A percentile compares a stretch with the other conserved stretches of the same genome.
phyloP scores from a whole-genome alignment of 2,329 filamentous ascomycete species.

The Pseudogymnoascus sp. region DNA sequence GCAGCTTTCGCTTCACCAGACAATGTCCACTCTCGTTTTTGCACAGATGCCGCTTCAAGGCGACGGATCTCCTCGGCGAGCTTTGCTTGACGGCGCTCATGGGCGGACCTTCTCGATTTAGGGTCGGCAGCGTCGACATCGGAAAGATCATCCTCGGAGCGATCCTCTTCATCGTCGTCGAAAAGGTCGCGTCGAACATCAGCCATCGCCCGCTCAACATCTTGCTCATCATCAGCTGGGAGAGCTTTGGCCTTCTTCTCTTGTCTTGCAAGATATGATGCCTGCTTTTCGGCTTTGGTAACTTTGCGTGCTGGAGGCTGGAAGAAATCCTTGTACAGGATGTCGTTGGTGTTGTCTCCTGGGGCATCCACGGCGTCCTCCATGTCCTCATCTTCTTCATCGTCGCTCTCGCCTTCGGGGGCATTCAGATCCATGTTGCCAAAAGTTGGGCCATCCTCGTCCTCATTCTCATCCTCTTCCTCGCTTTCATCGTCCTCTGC shows the following conservation, averaged over 20 bases:
- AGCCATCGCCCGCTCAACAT: conserved; percentile 75
- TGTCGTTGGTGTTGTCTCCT: conserved; percentile 69
- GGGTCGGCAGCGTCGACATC: conserved; percentile 62
- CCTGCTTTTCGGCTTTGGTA: conserved; percentile 43
- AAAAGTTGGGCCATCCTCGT: conserved; percentile 77
- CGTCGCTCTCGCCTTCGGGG: conserved; percentile 61
- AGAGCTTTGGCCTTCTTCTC: conserved; percentile 34
- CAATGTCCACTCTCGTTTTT: conserved; percentile 85
- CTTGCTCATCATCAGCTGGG: conserved; percentile 47
- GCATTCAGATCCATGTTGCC: conserved; percentile 69
- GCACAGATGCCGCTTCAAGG: conserved; percentile 80
- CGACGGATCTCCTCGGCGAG: conserved; percentile 84
- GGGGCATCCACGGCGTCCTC: conserved; percentile 49
- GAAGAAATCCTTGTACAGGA: conserved; percentile 92
- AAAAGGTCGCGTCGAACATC: conserved; percentile 87
- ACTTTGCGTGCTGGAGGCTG: conserved; percentile 71
- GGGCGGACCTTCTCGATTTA: conserved; percentile 68
- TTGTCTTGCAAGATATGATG: conserved; percentile 31
- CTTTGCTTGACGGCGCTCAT: conserved; percentile 80
- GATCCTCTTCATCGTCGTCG: conserved; percentile 62
- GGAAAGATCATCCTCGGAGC: conserved; percentile 57
- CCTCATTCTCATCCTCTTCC: conserved; percentile 50
- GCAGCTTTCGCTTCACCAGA: conserved; percentile 77
- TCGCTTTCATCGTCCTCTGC: conserved; percentile 33
- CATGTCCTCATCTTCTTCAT: conserved; percentile 43